These are phyloP conservation scores for Russula lepida DNA, from an alignment of 768 basidiomycete genomes.

Conservation along the genomic window DNA sequence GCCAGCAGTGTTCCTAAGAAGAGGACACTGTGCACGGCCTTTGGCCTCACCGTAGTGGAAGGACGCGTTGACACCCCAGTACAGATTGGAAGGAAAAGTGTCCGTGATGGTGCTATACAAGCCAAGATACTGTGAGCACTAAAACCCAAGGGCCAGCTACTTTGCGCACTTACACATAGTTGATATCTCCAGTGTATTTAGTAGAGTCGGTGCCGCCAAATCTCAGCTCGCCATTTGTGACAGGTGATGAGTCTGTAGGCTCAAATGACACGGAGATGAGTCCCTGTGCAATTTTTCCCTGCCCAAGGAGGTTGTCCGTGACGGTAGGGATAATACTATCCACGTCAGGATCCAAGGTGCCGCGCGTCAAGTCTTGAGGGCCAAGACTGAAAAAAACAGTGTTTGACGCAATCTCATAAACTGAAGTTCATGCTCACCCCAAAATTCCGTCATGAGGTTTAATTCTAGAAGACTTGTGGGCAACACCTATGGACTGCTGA, in stretches of 20 bases:
- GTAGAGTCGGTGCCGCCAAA: conserved; percentile 30
- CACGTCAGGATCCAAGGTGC: conserved; percentile 26
- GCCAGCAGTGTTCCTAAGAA: too few species aligned
- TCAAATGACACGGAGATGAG: conserved; percentile 29
- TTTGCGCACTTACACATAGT: conserved; percentile 22
- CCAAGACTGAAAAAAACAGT: conserved; percentile 41
- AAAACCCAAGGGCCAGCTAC: too few species aligned
- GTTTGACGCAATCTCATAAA: background rate
- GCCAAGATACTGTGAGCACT: too few species aligned
- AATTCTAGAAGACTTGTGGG: conserved; percentile 35
- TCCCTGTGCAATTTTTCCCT: conserved; percentile 25
- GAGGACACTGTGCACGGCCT: too few species aligned
- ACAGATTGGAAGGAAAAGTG: too few species aligned
- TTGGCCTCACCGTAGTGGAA: too few species aligned
- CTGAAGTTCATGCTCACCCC: conserved; percentile 35
- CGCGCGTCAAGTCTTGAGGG: conserved; percentile 45
- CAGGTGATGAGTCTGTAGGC: conserved; percentile 23
- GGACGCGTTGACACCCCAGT: too few species aligned
- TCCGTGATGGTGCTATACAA: too few species aligned
- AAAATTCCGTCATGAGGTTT: conserved; percentile 53
- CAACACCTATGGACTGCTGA: conserved; percentile 58
- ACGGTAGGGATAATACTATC: conserved; percentile 41
- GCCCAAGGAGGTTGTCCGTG: conserved; percentile 33
- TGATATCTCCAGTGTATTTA: conserved; percentile 29
- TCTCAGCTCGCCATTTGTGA: conserved; percentile 31